Evolutionary conservation across 140 eudicot genomes (phyloP), one percentile per base, ranked within the genome.

Genomic region (Flaveria floridana): DNA sequence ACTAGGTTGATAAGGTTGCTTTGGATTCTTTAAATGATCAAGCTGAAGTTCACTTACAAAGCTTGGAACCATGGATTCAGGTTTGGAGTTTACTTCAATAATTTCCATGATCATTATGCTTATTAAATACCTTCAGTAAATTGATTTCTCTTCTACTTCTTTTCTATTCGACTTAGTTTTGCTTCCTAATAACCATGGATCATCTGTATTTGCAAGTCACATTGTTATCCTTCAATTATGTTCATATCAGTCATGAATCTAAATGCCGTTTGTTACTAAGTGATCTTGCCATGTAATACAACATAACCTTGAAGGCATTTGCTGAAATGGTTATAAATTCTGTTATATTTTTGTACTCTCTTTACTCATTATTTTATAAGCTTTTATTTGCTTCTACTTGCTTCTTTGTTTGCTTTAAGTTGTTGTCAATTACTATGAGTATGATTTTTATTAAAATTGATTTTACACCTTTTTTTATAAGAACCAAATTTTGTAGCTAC

Each of bases 1-100:
- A 81, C 64, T 79, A 93, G 98, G 92, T 93, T 68, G 98, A 93
- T 80, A 93, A 93, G 85, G 75, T 84, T 75, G 89, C 98, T 63
- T 74, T 93, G 82, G 98, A 93, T 87, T 80, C 96, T 76, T 83
- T 93, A 82, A 88, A 84, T 72, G 98, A 93, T 78, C 89, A 85
- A 76, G 98, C 96, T 47, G 97, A 90, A 79, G 87, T 86, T 83
- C 88, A 83, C 79, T 81, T 88, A 52, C 98, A 93, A 89, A 93
- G 92, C 84, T 85, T 93, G 96, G 98, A 93, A 74, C 97, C 96
- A 59, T 93, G 98, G 98, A 80, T 93, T 79, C 98, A 90, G 96
- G 97, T 93, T 20, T 30, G 76, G 28, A 62, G 30, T 79, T 70
- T 41, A 62, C 68, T 74, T 41, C 57, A 39, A 34, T 25, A 47